Conservation (phyloP, 2,329 filamentous ascomycete species). For the Paecilomyces niveus region DNA sequence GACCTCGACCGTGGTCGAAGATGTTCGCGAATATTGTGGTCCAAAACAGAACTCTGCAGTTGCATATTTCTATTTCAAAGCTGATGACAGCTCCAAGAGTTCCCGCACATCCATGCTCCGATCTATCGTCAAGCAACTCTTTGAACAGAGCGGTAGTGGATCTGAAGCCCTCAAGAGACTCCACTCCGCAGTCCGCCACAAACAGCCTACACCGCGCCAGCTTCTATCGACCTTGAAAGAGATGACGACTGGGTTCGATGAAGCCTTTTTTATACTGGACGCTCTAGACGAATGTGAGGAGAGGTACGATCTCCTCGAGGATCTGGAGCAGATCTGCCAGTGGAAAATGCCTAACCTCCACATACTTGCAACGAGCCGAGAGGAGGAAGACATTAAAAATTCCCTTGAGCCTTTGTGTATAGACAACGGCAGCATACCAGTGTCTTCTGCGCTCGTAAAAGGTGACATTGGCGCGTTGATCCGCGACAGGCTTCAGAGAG, state of each 20-base stretch:
- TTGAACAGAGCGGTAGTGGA: conserved; percentile 11
- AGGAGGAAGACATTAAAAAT: conserved; percentile 5
- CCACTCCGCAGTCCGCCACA: conserved; percentile 5
- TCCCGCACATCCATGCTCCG: conserved; percentile 2
- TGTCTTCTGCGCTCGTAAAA: conserved; percentile 2
- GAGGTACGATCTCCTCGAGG: conserved; percentile 1
- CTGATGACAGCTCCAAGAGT: conserved; percentile 27
- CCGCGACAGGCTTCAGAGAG: conserved; percentile 2
- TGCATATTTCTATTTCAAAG: conserved; percentile 34
- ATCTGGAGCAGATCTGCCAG: conserved; percentile 1
- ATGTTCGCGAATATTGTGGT: conserved; percentile 10
- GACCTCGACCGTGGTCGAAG: conserved; percentile 29
- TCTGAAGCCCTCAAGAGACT: conserved; percentile 10
- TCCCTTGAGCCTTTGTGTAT: neutral
- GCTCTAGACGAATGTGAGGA: conserved; percentile 6
- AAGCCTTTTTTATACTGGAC: conserved; percentile 25
- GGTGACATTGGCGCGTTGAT: conserved; percentile 5
- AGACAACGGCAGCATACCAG: neutral
- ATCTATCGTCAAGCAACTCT: conserved; percentile 4
- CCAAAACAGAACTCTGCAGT: conserved; percentile 20
- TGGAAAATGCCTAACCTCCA: neutral
- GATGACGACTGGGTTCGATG: conserved; percentile 12
- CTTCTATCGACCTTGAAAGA: neutral
- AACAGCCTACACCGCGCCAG: neutral
- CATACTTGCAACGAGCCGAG: conserved; percentile 2